A percentile compares a stretch with the other conserved stretches of the same genome.
These are phyloP conservation scores for Xylaria bambusicola DNA, from an alignment of 495 filamentous ascomycete species.

Conservation along the genomic window DNA sequence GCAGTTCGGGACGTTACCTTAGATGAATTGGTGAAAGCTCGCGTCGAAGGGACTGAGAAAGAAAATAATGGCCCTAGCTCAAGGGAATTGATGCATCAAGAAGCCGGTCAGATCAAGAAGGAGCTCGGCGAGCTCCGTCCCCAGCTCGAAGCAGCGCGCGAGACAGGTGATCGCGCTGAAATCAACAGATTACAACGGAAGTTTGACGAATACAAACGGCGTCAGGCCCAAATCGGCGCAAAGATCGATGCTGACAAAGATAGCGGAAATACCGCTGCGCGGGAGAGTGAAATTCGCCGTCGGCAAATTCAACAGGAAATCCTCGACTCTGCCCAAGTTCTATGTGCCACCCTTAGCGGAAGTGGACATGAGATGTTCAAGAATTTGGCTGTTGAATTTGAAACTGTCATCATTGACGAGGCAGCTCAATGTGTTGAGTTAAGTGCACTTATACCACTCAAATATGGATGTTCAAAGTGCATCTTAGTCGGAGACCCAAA, in stretches of 20 bases:
- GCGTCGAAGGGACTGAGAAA: constrained; percentile 56
- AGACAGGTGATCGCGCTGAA: constrained; percentile 57
- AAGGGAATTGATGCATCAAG: constrained; percentile 75
- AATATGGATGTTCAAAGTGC: constrained; percentile 96
- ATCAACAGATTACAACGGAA: constrained; percentile 69
- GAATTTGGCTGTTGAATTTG: constrained; percentile 90
- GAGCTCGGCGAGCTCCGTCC: constrained; percentile 66
- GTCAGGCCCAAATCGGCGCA: constrained; percentile 68
- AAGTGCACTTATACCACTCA: constrained; percentile 93
- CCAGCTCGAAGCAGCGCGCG: constrained; percentile 69
- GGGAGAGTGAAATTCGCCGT: constrained; percentile 82
- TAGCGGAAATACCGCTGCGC: constrained; percentile 70
- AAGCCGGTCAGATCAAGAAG: constrained; percentile 75
- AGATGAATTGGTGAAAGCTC: constrained; percentile 82
- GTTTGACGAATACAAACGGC: constrained; percentile 75
- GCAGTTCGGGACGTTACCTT: constrained; percentile 90
- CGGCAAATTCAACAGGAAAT: constrained; percentile 87
- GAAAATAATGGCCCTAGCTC: constrained; percentile 58
- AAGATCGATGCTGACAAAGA: constrained; percentile 85
- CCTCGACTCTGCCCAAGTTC: constrained; percentile 83
- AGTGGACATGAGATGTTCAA: constrained; percentile 98
- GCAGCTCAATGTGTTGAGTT: constrained; percentile 97
- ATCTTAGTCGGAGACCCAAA: constrained; percentile 97
- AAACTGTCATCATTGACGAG: constrained; percentile 98
- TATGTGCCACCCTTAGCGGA: constrained; percentile 93